Base-by-base conservation (phyloP, 768 basidiomycete species). In the Amanita jacksonii region DNA sequence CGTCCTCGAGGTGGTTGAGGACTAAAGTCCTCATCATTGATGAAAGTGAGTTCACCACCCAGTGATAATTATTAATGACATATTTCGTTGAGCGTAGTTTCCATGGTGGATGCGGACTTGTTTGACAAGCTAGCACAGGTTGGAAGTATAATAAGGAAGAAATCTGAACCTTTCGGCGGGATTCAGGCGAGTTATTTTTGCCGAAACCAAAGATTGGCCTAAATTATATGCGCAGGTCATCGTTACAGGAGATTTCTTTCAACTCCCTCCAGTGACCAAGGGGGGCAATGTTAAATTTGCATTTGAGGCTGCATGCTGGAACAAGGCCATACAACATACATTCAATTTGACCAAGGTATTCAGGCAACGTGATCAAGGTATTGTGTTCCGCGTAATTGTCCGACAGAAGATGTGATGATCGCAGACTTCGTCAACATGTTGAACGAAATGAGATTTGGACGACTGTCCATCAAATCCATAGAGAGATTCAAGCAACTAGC, bases 161-260 rank as follows among this genome's bases (percentile, higher is more conserved):
- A 69, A 1, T n/a, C 55, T 0, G 65, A 69, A 27, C 88, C 96
- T 0, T 98, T 97, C 48, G 96, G 96, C 28, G 96, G 90, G 1
- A 93, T 98, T 20, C 94, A 98, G 70, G 85, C 85, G 27, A 8
- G 58, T 43, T 12, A 10, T 39, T 2, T 10, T 13, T 24, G 1
- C 25, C n/a, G 22, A 33, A 18, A 8, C 49, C 19, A 15, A 30
- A 23, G 9, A 23, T 31, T 33, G 33, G 16, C 16, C 38, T 19
- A 43, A 36, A 34, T 31, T 42, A 6, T 35, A 28, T 8, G 18
- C 41, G 5, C 56, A 91, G 86, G 64, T 97, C 31, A 71, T 98
- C 48, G 81, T 97, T 18, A 94, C 92, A 1, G 96, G 96, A 6
- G 96, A 99, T 58, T 98, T 98, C 66, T 97, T 98, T 67, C 94